These are phyloP conservation scores for Colletotrichum zoysiae DNA, from an alignment of 2,329 filamentous ascomycete species.

Conservation along the genomic window DNA sequence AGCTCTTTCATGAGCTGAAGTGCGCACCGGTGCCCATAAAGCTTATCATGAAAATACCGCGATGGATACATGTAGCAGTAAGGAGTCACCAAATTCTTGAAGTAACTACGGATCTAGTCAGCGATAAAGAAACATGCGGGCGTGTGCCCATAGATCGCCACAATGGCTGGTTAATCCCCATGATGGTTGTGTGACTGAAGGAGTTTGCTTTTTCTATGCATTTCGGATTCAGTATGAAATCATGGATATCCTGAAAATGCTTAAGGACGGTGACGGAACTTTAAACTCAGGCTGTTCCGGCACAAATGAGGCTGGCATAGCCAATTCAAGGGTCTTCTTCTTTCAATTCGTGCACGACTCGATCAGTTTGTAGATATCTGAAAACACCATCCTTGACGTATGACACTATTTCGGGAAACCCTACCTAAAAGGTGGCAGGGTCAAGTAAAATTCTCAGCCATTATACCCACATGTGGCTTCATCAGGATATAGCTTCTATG, in stretches of 20 bases:
- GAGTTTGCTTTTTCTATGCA: too few species aligned
- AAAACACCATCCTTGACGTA: neutral
- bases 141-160: constrained; percentile 7
- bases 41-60: neutral
- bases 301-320: neutral
- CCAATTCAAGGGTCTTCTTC: neutral
- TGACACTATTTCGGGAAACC: too few species aligned
- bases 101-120: constrained; percentile 1
- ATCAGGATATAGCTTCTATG: too few species aligned
- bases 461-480: too few species aligned
- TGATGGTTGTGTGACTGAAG: too few species aligned
- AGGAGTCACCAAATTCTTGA: constrained; percentile 19
- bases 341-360: neutral
- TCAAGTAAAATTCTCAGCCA: too few species aligned
- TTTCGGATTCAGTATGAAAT: too few species aligned
- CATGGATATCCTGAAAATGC: too few species aligned
- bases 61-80: constrained; percentile 34
- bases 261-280: too few species aligned
- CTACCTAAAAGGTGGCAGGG: too few species aligned
- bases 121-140: constrained; percentile 10
- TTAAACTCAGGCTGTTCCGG: too few species aligned
- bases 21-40: neutral
- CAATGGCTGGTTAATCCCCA: constrained; percentile 7
- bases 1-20: constrained; percentile 35
- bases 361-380: neutral